phyloP scores from a whole-genome alignment of 2,329 filamentous ascomycete species.

The Colletotrichum abscissum region DNA sequence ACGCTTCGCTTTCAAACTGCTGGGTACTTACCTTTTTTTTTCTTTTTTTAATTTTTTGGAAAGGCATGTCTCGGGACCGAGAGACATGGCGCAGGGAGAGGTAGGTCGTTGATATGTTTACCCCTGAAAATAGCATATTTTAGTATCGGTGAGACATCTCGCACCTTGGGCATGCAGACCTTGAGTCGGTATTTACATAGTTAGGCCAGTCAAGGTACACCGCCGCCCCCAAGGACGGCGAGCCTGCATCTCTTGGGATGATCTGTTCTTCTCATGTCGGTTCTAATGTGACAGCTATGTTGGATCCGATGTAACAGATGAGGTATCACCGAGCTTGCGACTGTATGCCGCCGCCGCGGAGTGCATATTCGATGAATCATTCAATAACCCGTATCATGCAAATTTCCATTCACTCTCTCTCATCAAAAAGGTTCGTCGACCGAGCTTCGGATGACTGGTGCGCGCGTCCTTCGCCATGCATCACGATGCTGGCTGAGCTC shows the following conservation, averaged over 20 bases:
- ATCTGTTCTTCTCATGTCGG: neutral
- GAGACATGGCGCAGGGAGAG: constrained; percentile 16
- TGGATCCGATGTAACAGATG: neutral
- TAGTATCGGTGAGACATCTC: neutral
- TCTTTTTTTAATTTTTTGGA: no score
- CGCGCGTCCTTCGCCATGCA: neutral
- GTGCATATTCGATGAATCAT: constrained; percentile 4
- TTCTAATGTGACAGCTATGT: neutral
- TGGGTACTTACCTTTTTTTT: no score
- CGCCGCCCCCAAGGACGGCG: neutral
- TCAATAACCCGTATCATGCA: neutral
- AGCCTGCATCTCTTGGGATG: neutral
- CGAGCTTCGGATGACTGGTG: neutral
- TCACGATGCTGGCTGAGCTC: neutral
- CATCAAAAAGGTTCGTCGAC: neutral
- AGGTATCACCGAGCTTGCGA: neutral
- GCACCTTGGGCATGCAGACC: neutral
- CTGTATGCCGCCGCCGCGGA: neutral
- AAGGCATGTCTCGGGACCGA: constrained; percentile 5
- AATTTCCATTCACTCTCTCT: neutral
- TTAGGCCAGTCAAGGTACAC: neutral
- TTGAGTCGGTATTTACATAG: neutral
- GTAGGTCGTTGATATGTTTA: neutral
- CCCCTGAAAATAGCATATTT: neutral
- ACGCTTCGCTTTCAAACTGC: no score